A percentile compares a stretch with the other conserved stretches of the same genome.
Conservation (phyloP, 257 asterid genomes). For the Thymus mandschuricus region DNA sequence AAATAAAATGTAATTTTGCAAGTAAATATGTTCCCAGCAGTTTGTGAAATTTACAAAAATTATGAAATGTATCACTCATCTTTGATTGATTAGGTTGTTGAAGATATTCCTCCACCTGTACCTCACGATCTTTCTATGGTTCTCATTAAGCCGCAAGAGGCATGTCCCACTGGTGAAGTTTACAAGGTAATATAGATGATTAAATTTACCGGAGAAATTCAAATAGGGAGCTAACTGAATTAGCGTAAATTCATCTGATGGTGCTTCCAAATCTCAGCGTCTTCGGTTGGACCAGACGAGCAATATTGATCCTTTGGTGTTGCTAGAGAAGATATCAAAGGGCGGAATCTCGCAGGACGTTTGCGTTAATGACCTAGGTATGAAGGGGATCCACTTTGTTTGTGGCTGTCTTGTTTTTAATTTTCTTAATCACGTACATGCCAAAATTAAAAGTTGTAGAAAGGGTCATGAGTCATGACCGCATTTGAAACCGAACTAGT, state of each 20-base stretch:
- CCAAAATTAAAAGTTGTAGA: background rate
- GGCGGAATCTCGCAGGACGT: constrained; percentile 83
- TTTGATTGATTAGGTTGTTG: constrained; percentile 65
- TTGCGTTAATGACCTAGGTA: constrained; percentile 91
- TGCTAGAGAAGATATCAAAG: constrained; percentile 76
- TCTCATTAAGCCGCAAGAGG: constrained; percentile 89
- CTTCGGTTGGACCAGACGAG: constrained; percentile 68
- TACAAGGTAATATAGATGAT: constrained; percentile 65
- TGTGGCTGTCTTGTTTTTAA: background rate
- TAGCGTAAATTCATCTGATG: constrained; percentile 15
- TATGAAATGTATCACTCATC: background rate
- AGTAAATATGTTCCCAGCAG: background rate
- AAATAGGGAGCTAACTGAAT: background rate
- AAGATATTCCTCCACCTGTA: constrained; percentile 69
- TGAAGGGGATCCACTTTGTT: constrained; percentile 16
- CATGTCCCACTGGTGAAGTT: constrained; percentile 96
- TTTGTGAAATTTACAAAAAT: background rate
- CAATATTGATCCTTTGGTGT: constrained; percentile 70
- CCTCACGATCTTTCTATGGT: constrained; percentile 77
- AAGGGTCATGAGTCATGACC: constrained; percentile 4
- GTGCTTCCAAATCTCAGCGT: constrained; percentile 51
- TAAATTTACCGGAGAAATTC: constrained; percentile 14
- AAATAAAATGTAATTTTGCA: constrained; percentile 7
- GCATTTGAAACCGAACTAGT: constrained; percentile 10
- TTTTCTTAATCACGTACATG: background rate